These are phyloP conservation scores for Auriscalpium microsporum DNA, from an alignment of 768 basidiomycete genomes.

Conservation along the genomic window DNA sequence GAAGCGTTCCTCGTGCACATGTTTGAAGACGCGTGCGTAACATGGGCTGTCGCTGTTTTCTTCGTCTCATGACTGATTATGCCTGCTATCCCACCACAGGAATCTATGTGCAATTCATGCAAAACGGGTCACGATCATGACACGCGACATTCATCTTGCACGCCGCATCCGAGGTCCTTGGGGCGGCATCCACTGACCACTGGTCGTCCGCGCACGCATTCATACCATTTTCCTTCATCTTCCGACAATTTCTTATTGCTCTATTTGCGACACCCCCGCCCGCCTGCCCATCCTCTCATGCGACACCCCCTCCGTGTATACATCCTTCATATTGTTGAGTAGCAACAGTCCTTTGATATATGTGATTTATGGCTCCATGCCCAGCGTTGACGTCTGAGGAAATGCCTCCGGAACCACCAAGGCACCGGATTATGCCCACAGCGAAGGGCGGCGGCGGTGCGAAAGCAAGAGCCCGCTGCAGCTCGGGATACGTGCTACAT, in stretches of 20 bases:
- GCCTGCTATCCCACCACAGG: slow-evolving; percentile 31
- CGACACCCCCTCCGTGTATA: slow-evolving; percentile 1
- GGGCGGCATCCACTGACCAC: slow-evolving; percentile 42
- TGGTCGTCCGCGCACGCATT: no score
- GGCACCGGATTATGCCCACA: no score
- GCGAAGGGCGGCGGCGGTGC: no score
- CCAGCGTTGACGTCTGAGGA: background rate
- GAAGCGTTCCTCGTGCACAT: slow-evolving; percentile 92
- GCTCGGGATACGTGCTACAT: no score
- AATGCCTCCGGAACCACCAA: background rate
- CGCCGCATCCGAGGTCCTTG: slow-evolving; percentile 89
- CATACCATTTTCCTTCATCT: background rate
- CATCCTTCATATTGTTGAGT: background rate
- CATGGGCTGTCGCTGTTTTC: background rate
- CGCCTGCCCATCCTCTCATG: background rate
- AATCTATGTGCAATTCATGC: slow-evolving; percentile 97
- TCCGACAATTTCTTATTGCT: background rate
- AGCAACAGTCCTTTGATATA: background rate
- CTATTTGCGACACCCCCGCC: background rate
- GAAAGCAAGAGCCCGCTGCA: no score
- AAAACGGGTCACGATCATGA: slow-evolving; percentile 97
- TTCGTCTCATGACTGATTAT: slow-evolving; percentile 1
- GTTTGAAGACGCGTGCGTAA: slow-evolving; percentile 94
- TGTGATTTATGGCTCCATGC: background rate
- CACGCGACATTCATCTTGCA: slow-evolving; percentile 92